Base-by-base conservation (phyloP, 805 yeast species). In the Candida boleticola region DNA sequence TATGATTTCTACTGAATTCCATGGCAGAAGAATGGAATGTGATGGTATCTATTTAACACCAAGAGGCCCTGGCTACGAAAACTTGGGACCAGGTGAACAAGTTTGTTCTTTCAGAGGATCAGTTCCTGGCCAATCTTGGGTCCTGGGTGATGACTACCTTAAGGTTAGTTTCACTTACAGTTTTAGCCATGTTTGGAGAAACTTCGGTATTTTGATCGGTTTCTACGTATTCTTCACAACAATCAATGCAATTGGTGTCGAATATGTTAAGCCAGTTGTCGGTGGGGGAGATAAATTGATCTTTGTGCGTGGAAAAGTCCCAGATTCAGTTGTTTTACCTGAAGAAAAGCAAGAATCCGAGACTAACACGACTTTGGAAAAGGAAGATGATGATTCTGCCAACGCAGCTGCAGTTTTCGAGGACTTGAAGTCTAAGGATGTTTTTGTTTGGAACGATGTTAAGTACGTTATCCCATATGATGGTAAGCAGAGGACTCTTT, bases 371-470 rank as follows among this genome's bases (percentile, higher is more conserved):
- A 39, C 44, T 11, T 37, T 43, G 17, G 46, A 45, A 25, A 40
- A 42, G 16, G 32, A 32, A 18, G 37, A 43, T 6, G 33, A 37
- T 19, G 29, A 9, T 4, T 20, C 33, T 10, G 37, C 39, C 9
- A 22, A 23, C 11, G 19, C 26, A n/a, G 33, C 43, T 11, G 40
- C 37, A 48, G 41, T 38, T 6, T 47, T 47, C 35, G 49, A 46
- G n/a, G 52, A 48, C 21, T 49, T 68, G 31, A 71, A 67, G 33
- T 64, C 71, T 1, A 54, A 61, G 42, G 83, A 80, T 50, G 60
- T 77, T 21, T 79, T 79, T 57, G 73, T 74, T 45, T 83, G 89
- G 89, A 76, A 73, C 52, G 65, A 82, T 51, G 77, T 83, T 11
- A 65, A 73, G 48, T 83, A 82, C 52, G 72, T 69, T 27, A 76